Evolutionary conservation across 129 eudicot species (phyloP), one percentile per base, ranked within the genome.

Genomic region (Heracleum sosnowskyi): DNA sequence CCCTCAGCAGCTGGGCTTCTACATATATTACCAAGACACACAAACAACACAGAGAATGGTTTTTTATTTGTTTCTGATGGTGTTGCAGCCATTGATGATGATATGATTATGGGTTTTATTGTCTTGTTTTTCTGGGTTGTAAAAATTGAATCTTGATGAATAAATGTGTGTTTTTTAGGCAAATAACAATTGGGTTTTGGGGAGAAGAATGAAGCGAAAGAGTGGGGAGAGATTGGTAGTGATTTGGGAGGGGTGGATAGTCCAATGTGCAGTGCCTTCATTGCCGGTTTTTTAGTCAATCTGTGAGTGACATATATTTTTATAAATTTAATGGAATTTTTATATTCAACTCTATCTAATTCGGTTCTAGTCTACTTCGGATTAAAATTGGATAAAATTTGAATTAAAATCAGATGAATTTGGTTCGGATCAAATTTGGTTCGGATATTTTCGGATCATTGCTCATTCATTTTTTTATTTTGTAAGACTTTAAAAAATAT

Each of bases 1-100:
- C 99, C 99, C 73, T 95, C 99, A 79, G 99, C 99, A 79, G 99
- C 99, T 34, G 99, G 99, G 90, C 99, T 95, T 83, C 99, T 87
- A 73, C 99, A 95, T 1, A 95, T 95, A 83, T 95, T 95, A 10
- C 99, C 99, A 70, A 95, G 89, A 68, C 99, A 95, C 15, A 95
- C 99, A 77, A 95, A 95, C 24, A 95, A 87, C 39, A 95, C 97
- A 44, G 99, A 84, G 41, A 90, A 87, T 35, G 97, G 96, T 77
- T 90, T 83, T 71, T 85, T 62, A 77, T 78, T 46, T 40, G 75
- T 60, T 1, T 18, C 26, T 77, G 86, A 49, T 74, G 86, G 31
- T 29, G 78, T 45, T 18, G 90, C 57, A 42, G 90, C 88, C 87
- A 86, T 82, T 85, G 96, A 83, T 79, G 62, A 84, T 41, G 80